Percentiles rank a stretch among this genome's conserved stretches.
Conservation (phyloP, 2,329 filamentous ascomycete genomes). For the Colletotrichum higginsianum region DNA sequence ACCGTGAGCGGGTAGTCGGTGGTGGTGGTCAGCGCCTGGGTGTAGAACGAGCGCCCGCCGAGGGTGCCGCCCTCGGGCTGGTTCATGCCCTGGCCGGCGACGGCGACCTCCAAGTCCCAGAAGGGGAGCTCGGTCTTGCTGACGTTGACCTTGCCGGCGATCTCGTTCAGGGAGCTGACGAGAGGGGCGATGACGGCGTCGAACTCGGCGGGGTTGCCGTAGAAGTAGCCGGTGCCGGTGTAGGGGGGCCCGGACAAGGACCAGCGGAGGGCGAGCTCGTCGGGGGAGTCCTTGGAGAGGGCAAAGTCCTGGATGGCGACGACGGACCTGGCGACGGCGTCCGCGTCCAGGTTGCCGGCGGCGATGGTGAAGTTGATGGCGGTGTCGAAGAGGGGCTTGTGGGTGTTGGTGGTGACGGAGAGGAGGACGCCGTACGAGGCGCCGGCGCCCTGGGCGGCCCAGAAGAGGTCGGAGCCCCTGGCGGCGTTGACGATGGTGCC, state of each 20-base stretch:
- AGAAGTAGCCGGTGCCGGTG: slow-evolving; percentile 39
- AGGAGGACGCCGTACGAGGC: slow-evolving; percentile 40
- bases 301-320: slow-evolving; percentile 40
- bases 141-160: slow-evolving; percentile 29
- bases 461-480: slow-evolving; percentile 41
- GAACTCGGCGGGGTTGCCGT: slow-evolving; percentile 39
- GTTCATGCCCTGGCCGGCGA: slow-evolving; percentile 41
- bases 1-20: slow-evolving; percentile 38
- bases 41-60: slow-evolving; percentile 38
- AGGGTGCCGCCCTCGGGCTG: slow-evolving; percentile 36
- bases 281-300: slow-evolving; percentile 37
- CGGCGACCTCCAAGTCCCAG: slow-evolving; percentile 43
- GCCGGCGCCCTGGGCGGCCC: slow-evolving; percentile 43
- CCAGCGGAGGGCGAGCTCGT: slow-evolving; percentile 42
- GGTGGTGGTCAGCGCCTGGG: slow-evolving; percentile 40
- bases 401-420: slow-evolving; percentile 41
- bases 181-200: slow-evolving; percentile 35
- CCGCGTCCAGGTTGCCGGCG: slow-evolving; percentile 26
- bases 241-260: slow-evolving; percentile 18
- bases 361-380: slow-evolving; percentile 40
- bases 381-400: slow-evolving; percentile 34
- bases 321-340: slow-evolving; percentile 30
- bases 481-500: slow-evolving; percentile 40
- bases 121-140: slow-evolving; percentile 37
- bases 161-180: slow-evolving; percentile 19